Evolutionary conservation across 768 basidiomycete species (phyloP).

Genomic region (Leccinellum luteum): DNA sequence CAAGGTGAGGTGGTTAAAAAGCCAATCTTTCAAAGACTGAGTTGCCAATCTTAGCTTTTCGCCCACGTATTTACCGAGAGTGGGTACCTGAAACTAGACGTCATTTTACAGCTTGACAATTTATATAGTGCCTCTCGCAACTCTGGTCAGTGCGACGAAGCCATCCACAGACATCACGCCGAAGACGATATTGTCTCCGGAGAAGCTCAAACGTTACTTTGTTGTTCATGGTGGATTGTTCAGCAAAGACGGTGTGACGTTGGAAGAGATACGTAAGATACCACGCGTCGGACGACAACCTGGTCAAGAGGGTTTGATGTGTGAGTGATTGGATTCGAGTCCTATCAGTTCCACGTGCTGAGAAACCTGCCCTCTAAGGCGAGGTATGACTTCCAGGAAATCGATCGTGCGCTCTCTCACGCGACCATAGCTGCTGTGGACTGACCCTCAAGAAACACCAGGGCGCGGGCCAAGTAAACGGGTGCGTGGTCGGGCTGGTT

Average conservation of each 20-base stretch:
- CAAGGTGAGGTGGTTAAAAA: slow-evolving; percentile 49
- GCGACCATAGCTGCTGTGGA: slow-evolving; percentile 76
- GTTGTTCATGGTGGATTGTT: slow-evolving; percentile 96
- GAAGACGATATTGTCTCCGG: slow-evolving; percentile 72
- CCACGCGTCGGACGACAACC: slow-evolving; percentile 87
- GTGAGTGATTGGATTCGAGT: slow-evolving; percentile 42
- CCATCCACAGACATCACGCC: slow-evolving; percentile 39
- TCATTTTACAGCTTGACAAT: slow-evolving; percentile 5
- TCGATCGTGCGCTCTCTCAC: slow-evolving; percentile 3
- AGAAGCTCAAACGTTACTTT: slow-evolving; percentile 86
- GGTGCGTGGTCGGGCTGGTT: slow-evolving; percentile 42
- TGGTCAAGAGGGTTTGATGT: slow-evolving; percentile 94
- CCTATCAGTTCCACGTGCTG: slow-evolving; percentile 5
- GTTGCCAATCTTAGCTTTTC: slow-evolving; percentile 59
- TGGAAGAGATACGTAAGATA: slow-evolving; percentile 90
- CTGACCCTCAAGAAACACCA: slow-evolving; percentile 85
- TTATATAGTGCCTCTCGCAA: slow-evolving; percentile 81
- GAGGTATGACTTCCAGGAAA: slow-evolving; percentile 45
- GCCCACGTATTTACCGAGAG: slow-evolving; percentile 90
- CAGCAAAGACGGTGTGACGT: slow-evolving; percentile 90
- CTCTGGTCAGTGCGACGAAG: slow-evolving; percentile 74
- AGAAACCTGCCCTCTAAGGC: slow-evolving; percentile 37
- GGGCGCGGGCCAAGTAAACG: slow-evolving; percentile 97
- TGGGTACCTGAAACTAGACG: slow-evolving; percentile 35
- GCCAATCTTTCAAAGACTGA: slow-evolving; percentile 1